Percentiles rank a stretch among this genome's conserved stretches.
Evolutionary conservation across 805 yeast genomes (phyloP).

Genomic region (Kuraishia piskuri): DNA sequence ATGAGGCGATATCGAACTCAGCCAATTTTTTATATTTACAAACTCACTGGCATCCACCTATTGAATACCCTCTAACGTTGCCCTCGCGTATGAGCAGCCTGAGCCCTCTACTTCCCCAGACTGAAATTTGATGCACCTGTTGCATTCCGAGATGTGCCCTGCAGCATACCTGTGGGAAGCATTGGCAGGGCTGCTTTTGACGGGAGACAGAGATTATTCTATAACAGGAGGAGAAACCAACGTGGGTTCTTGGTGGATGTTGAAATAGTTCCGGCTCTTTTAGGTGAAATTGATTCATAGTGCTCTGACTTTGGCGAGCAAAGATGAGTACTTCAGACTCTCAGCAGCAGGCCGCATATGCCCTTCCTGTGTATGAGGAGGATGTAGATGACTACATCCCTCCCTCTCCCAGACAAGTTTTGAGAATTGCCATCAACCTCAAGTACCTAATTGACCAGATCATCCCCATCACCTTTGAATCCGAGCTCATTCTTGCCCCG

Average conservation of each 20-base stretch:
- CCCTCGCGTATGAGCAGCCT: not conserved
- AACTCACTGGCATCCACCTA: no score
- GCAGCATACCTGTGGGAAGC: not conserved
- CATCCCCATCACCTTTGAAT: conserved; percentile 57
- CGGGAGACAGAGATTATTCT: no score
- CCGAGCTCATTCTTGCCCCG: conserved; percentile 38
- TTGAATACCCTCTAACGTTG: no score
- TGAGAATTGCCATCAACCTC: conserved; percentile 64
- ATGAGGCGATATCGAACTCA: no score
- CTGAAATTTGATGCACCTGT: not conserved
- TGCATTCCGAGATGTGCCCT: not conserved
- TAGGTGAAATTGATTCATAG: not conserved
- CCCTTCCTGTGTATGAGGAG: conserved; percentile 2
- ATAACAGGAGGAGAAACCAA: no score
- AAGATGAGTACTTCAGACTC: not conserved
- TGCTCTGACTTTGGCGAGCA: not conserved
- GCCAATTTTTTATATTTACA: no score
- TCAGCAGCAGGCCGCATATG: not conserved
- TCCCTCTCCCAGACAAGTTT: conserved; percentile 60
- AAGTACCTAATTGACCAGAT: conserved; percentile 65
- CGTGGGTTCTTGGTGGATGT: no score
- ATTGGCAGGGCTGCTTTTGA: not conserved
- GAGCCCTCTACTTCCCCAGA: not conserved
- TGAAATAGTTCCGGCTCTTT: not conserved
- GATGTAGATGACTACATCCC: conserved; percentile 18